Conservation (phyloP, 371 early-diverging fungal species). For the Capillidium rhysosporum region DNA sequence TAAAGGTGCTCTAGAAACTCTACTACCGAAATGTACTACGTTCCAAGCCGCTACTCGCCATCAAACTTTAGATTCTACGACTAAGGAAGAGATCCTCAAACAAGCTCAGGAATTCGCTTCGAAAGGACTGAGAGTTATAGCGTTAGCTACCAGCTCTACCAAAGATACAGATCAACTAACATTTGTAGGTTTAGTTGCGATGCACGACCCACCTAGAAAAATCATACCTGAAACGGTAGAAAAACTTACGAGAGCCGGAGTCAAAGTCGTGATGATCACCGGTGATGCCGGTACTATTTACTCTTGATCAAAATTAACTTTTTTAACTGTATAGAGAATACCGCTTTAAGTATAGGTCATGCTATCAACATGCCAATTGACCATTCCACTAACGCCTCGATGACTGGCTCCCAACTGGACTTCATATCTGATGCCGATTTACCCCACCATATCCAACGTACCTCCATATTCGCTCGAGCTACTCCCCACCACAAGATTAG, state of each 20-base stretch:
- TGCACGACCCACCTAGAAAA: slow-evolving; percentile 69
- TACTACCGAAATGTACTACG: no score
- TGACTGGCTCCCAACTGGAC: slow-evolving; percentile 58
- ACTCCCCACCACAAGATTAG: slow-evolving; percentile 79
- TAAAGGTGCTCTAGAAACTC: not conserved
- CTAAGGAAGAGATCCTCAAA: slow-evolving; percentile 24
- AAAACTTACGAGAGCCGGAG: slow-evolving; percentile 41
- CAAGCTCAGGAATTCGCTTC: slow-evolving; percentile 48
- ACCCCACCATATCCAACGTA: slow-evolving; percentile 28
- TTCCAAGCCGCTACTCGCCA: slow-evolving; percentile 19
- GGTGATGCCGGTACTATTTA: slow-evolving; percentile 57
- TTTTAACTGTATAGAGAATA: slow-evolving; percentile 24
- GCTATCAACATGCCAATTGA: slow-evolving; percentile 48
- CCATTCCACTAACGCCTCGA: slow-evolving; percentile 19
- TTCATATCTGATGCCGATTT: slow-evolving; percentile 35
- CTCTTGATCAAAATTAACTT: not conserved
- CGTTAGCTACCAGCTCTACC: slow-evolving; percentile 48
- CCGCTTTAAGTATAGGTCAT: slow-evolving; percentile 59
- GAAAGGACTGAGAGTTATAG: slow-evolving; percentile 74
- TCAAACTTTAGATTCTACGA: slow-evolving; percentile 22
- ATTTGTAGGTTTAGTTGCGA: slow-evolving; percentile 64
- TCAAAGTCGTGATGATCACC: slow-evolving; percentile 74
- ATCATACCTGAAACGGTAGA: slow-evolving; percentile 44
- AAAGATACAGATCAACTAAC: slow-evolving; percentile 26
- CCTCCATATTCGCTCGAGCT: slow-evolving; percentile 72